Evolutionary conservation across 1,139 yeast species (phyloP).

Genomic region (Protomyces inouyei): DNA sequence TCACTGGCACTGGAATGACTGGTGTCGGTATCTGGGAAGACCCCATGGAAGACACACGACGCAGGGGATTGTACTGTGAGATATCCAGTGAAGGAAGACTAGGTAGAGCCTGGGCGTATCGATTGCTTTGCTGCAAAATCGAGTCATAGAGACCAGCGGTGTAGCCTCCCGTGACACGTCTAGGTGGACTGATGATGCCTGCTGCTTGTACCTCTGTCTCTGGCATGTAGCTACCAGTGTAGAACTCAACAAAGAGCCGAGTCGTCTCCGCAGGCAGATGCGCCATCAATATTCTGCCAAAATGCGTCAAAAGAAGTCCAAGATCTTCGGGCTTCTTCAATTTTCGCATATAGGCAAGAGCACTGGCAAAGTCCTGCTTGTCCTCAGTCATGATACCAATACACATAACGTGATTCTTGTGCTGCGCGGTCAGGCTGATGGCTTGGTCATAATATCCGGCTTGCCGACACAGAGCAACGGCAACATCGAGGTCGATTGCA

Average conservation of each 20-base stretch:
- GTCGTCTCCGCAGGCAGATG: constrained; percentile 76
- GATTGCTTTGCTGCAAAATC: constrained; percentile 13
- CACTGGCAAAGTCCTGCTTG: constrained; percentile 56
- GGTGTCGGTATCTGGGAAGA: neutral
- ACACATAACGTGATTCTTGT: constrained; percentile 68
- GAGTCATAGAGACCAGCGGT: constrained; percentile 28
- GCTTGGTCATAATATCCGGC: constrained; percentile 69
- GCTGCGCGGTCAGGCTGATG: constrained; percentile 60
- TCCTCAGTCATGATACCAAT: constrained; percentile 73
- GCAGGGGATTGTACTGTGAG: constrained; percentile 15
- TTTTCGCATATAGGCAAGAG: constrained; percentile 64
- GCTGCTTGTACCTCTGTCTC: constrained; percentile 23
- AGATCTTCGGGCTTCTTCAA: constrained; percentile 69
- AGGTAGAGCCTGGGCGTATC: constrained; percentile 15
- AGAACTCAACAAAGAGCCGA: constrained; percentile 71
- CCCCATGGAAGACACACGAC: constrained; percentile 1
- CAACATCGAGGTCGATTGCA: constrained; percentile 63
- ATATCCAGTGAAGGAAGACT: constrained; percentile 16
- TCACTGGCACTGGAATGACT: neutral
- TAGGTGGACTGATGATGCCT: constrained; percentile 6
- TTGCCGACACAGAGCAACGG: constrained; percentile 70
- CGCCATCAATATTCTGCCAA: constrained; percentile 62
- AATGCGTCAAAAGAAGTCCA: constrained; percentile 60
- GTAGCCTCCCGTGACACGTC: constrained; percentile 21
- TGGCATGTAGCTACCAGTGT: constrained; percentile 76